phyloP scores from a whole-genome alignment of 352 stramenopile genomes.

The Saprolegnia parasitica region DNA sequence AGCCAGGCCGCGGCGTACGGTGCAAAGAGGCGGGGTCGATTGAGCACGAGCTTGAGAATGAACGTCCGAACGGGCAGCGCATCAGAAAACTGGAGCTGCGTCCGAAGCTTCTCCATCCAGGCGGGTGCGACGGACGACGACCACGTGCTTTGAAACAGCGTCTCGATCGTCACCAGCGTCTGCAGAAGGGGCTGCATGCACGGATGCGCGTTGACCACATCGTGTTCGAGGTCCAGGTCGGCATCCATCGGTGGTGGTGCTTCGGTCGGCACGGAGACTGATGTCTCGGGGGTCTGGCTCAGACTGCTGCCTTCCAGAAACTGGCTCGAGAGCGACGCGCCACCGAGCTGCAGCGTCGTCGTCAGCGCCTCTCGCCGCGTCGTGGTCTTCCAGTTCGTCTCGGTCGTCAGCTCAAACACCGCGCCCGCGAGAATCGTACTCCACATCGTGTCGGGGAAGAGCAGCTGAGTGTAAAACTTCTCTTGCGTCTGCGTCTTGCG shows the following conservation, averaged over 20 bases:
- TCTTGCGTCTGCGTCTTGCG: conserved; percentile 80
- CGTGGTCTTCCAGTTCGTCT: conserved; percentile 37
- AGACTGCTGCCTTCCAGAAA: conserved; percentile 78
- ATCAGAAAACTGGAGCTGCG: conserved; percentile 42
- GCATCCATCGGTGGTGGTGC: conserved; percentile 20
- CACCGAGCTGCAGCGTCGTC: conserved; percentile 9
- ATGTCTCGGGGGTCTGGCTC: conserved; percentile 39
- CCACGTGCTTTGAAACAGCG: conserved; percentile 60
- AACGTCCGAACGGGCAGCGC: conserved; percentile 64
- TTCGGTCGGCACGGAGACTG: no score
- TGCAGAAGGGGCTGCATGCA: conserved; percentile 71
- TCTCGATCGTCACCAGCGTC: conserved; percentile 73
- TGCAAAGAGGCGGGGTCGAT: conserved; percentile 53
- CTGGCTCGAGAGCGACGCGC: conserved; percentile 31
- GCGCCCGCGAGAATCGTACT: conserved; percentile 54
- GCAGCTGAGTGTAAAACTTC: conserved; percentile 82
- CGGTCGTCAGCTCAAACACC: conserved; percentile 42
- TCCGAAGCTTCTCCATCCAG: conserved; percentile 77
- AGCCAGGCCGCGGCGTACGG: conserved; percentile 51
- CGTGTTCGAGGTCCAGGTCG: conserved; percentile 55
- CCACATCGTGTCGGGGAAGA: conserved; percentile 72
- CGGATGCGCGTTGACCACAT: conserved; percentile 63
- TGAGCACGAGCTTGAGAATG: conserved; percentile 64
- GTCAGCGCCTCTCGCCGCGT: conserved; percentile 31
- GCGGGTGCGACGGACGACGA: conserved; percentile 45